These are phyloP conservation scores for Aureobasidium musti DNA, from an alignment of 2,329 filamentous ascomycete genomes.

Conservation along the genomic window DNA sequence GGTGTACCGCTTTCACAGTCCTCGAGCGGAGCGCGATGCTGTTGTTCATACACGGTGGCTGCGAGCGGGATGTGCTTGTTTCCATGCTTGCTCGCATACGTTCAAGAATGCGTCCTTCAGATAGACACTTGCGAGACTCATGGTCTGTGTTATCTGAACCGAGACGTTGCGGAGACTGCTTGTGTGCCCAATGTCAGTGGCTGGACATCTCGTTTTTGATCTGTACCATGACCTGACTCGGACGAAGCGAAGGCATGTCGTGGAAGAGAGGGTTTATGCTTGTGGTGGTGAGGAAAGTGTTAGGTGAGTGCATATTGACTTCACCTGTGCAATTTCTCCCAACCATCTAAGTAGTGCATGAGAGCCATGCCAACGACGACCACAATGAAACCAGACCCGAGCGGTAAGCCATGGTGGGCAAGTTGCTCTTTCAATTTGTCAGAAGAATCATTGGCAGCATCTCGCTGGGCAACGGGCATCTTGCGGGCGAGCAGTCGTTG, in stretches of 20 bases:
- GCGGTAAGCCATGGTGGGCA: slow-evolving; percentile 20
- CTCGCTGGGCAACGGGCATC: not conserved
- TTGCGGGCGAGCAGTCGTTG: slow-evolving; percentile 12
- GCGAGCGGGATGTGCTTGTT: not conserved
- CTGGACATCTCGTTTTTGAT: not conserved
- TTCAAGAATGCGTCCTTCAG: not conserved
- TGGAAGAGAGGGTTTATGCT: slow-evolving; percentile 2
- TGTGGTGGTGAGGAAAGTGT: not conserved
- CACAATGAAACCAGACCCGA: slow-evolving; percentile 20
- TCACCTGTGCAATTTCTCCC: slow-evolving; percentile 29
- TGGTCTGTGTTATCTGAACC: not conserved
- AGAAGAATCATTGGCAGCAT: not conserved
- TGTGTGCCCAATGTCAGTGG: slow-evolving; percentile 26
- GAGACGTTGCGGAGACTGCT: not conserved
- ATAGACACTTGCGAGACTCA: not conserved
- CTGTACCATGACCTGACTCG: not conserved
- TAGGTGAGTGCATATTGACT: slow-evolving; percentile 15
- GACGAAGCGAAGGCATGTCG: slow-evolving; percentile 10
- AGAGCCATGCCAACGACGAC: slow-evolving; percentile 25
- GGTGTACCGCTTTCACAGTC: not conserved
- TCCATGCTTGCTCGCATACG: slow-evolving; percentile 16
- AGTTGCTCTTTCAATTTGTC: slow-evolving; percentile 22
- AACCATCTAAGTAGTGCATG: slow-evolving; percentile 28
- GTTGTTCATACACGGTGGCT: not conserved
- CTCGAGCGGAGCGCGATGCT: not conserved